Conservation (phyloP, 306 rosid species). For the Quercus berberidifolia region DNA sequence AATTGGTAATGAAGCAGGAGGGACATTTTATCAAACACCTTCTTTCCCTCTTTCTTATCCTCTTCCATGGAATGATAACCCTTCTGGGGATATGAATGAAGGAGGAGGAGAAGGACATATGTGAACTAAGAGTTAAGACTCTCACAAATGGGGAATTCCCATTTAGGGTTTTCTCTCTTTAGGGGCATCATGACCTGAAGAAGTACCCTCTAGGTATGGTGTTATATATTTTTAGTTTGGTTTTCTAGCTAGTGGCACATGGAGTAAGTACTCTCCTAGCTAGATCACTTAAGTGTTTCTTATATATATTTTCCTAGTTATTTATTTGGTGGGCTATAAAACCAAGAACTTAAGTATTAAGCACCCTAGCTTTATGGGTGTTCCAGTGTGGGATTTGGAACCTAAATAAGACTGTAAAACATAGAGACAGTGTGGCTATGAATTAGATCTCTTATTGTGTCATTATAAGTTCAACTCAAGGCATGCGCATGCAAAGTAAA, state of each 20-base stretch:
- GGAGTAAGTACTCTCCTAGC: constrained; percentile 12
- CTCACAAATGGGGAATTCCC: constrained; percentile 10
- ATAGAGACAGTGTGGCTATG: constrained; percentile 37
- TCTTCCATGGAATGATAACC: constrained; percentile 64
- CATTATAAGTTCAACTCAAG: constrained; percentile 31
- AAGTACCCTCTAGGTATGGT: constrained; percentile 27
- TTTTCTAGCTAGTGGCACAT: constrained; percentile 11
- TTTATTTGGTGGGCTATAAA: constrained; percentile 14
- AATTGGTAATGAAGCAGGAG: constrained; percentile 35
- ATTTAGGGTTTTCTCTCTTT: constrained; percentile 51
- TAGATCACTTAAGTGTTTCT: constrained; percentile 22
- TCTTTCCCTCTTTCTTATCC: constrained; percentile 48
- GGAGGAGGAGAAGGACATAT: constrained; percentile 48
- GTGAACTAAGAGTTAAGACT: constrained; percentile 20
- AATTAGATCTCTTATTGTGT: constrained; percentile 27
- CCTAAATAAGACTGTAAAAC: constrained; percentile 36
- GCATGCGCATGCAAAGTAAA: constrained; percentile 56
- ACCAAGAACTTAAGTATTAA: constrained; percentile 13
- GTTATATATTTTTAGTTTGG: constrained; percentile 28
- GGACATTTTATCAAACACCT: constrained; percentile 38
- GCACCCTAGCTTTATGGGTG: constrained; percentile 4
- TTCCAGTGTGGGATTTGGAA: constrained; percentile 16
- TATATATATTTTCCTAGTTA: constrained; percentile 8
- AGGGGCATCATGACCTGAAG: constrained; percentile 26
- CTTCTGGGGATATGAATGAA: constrained; percentile 37